Percentiles rank a stretch among this genome's conserved stretches.
Evolutionary conservation across 352 stramenopile genomes (phyloP).

Genomic region (Poterioochromonas sp.): DNA sequence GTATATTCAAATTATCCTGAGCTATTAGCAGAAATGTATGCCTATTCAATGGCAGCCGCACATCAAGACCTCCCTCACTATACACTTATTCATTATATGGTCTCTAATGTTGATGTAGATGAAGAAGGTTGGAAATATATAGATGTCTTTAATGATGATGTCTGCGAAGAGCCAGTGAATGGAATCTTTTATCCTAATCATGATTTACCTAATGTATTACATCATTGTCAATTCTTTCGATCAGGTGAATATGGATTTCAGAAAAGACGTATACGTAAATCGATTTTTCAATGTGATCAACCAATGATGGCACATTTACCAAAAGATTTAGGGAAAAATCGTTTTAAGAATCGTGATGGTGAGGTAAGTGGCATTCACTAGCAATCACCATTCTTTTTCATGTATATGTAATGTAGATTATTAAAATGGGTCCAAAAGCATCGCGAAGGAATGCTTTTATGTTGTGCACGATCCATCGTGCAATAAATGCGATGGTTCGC

Average conservation of each 20-base stretch:
- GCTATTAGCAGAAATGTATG: constrained; percentile 51
- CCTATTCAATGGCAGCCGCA: constrained; percentile 49
- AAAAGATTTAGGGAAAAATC: constrained; percentile 31
- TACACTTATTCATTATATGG: constrained; percentile 34
- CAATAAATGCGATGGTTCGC: background rate
- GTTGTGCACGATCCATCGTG: constrained; percentile 18
- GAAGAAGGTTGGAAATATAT: constrained; percentile 41
- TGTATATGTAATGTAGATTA: constrained; percentile 5
- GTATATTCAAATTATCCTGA: constrained; percentile 46
- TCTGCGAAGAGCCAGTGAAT: constrained; percentile 40
- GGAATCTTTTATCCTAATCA: constrained; percentile 33
- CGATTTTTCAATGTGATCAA: constrained; percentile 47
- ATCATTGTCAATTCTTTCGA: constrained; percentile 50
- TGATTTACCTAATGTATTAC: constrained; percentile 44
- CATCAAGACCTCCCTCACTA: constrained; percentile 45
- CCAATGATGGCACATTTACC: constrained; percentile 17
- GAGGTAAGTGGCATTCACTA: too few species aligned
- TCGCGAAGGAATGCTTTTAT: constrained; percentile 24
- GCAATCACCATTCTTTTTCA: background rate
- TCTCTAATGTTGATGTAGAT: constrained; percentile 38
- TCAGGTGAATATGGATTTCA: constrained; percentile 48
- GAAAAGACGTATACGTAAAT: constrained; percentile 45
- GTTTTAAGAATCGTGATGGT: constrained; percentile 35
- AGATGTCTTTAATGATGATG: constrained; percentile 29
- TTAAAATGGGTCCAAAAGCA: background rate